Conservation (phyloP, 768 basidiomycete genomes). For the Ramaria sp. region DNA sequence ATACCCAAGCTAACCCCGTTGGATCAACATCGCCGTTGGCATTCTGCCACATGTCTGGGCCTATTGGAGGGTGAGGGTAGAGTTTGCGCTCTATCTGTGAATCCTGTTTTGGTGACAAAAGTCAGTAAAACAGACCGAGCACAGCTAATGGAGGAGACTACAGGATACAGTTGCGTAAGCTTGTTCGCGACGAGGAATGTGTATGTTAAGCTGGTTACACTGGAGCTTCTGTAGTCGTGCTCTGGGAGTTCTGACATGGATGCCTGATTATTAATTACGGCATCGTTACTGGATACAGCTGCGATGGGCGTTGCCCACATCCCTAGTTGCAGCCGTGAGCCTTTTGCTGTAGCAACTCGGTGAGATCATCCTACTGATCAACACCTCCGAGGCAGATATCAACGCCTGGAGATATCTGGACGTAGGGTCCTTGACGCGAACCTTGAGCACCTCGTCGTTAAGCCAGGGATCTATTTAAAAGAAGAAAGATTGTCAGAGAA, state of each 20-base stretch:
- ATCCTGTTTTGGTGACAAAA: neutral
- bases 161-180: neutral
- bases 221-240: neutral
- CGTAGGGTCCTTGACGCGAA: neutral
- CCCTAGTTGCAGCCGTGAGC: neutral
- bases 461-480: neutral
- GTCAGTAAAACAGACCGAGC: neutral
- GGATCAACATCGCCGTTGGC: neutral
- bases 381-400: neutral
- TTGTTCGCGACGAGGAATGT: neutral
- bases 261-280: neutral
- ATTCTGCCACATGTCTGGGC: neutral
- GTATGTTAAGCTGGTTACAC: neutral
- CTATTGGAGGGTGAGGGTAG: constrained; percentile 1
- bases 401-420: neutral
- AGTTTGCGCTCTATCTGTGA: neutral
- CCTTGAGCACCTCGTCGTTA: neutral
- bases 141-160: too few species aligned
- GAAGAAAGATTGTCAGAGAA: neutral
- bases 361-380: neutral
- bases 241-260: neutral
- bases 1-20: neutral
- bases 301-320: neutral
- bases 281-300: neutral
- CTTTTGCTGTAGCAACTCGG: neutral